These are phyloP conservation scores for Panus rudis DNA, from an alignment of 768 basidiomycete genomes.

Conservation along the genomic window DNA sequence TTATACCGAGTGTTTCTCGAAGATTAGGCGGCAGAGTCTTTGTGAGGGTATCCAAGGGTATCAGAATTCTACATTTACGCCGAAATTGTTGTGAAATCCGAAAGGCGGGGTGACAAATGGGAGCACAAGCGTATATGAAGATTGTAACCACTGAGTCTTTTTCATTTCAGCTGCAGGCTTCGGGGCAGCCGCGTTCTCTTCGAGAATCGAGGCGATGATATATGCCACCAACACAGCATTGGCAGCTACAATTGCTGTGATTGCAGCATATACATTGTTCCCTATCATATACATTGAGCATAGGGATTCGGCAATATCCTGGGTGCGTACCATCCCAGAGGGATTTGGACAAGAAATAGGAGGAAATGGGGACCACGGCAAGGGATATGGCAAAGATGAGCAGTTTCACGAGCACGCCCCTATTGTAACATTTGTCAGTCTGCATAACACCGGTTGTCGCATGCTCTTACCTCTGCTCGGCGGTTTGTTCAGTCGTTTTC, in stretches of 20 bases:
- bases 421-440: conserved; percentile 20
- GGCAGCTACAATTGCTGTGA: conserved; percentile 77
- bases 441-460: background rate
- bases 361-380: conserved; percentile 73
- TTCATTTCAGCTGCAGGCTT: conserved; percentile 24
- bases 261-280: conserved; percentile 79
- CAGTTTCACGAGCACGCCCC: conserved; percentile 70
- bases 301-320: background rate
- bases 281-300: conserved; percentile 33
- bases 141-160: conserved; percentile 46
- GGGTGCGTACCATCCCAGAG: conserved; percentile 62
- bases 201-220: conserved; percentile 67
- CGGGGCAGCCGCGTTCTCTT: conserved; percentile 43
- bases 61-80: too few relatives aligned
- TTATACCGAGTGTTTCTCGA: too few relatives aligned
- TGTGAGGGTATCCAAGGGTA: too few relatives aligned
- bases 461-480: conserved; percentile 19
- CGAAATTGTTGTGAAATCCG: too few relatives aligned
- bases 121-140: background rate
- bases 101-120: too few relatives aligned
- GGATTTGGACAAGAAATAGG: conserved; percentile 73
- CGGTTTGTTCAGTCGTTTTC: conserved; percentile 35
- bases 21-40: too few relatives aligned
- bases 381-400: conserved; percentile 73
- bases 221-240: conserved; percentile 79